These are phyloP conservation scores for Epicoccum nigrum DNA, from an alignment of 2,329 filamentous ascomycete species.

Conservation along the genomic window DNA sequence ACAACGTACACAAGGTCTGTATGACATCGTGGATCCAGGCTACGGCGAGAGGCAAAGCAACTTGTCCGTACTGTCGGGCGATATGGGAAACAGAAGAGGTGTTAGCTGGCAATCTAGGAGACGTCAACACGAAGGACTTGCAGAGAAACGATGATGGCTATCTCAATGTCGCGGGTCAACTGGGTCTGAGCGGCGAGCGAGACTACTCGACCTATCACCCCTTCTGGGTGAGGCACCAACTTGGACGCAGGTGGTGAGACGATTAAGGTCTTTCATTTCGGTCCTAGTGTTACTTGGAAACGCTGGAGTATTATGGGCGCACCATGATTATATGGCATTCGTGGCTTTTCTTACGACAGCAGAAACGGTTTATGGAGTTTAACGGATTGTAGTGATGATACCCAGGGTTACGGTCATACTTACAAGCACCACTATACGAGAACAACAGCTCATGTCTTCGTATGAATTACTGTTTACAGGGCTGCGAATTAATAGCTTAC, in stretches of 20 bases:
- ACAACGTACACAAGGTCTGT: conserved; percentile 66
- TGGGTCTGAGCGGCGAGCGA: conserved; percentile 62
- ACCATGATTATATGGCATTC: too few relatives aligned
- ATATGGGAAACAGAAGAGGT: conserved; percentile 58
- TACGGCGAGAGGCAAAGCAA: conserved; percentile 49
- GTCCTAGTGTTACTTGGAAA: too few relatives aligned
- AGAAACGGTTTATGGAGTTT: too few relatives aligned
- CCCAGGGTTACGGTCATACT: neutral
- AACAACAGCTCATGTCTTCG: too few relatives aligned
- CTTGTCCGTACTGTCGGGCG: conserved; percentile 67
- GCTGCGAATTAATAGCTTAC: too few relatives aligned
- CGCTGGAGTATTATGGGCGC: too few relatives aligned
- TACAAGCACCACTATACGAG: too few relatives aligned
- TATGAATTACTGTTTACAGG: too few relatives aligned
- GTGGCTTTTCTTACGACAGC: too few relatives aligned
- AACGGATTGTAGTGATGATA: neutral
- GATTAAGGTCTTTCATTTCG: too few relatives aligned
- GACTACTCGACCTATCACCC: conserved; percentile 39
- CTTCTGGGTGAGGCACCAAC: conserved; percentile 30
- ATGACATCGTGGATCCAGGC: conserved; percentile 59
- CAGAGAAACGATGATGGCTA: conserved; percentile 60
- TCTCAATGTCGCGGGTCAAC: conserved; percentile 65
- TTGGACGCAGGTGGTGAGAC: conserved; percentile 7
- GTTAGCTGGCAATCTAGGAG: conserved; percentile 45
- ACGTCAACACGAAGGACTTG: conserved; percentile 53